Evolutionary conservation across 352 stramenopile species (phyloP).

Genomic region (Saprolegnia parasitica): DNA sequence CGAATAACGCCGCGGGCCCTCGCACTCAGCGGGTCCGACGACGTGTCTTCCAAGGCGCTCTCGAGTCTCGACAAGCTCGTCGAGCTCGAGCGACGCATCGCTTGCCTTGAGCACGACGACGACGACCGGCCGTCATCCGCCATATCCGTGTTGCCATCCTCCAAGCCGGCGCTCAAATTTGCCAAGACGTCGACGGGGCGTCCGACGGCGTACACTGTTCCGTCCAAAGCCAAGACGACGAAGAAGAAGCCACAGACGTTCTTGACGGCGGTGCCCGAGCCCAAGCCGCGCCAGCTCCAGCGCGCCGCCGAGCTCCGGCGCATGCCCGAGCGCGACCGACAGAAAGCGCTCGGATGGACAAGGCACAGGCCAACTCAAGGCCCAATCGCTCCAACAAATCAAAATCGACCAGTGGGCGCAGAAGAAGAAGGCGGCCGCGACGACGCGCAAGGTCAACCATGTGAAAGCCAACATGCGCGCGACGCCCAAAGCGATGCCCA

Average conservation of each 20-base stretch:
- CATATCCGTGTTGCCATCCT: not conserved
- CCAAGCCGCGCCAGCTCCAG: constrained; percentile 2
- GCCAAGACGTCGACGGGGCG: constrained; percentile 23
- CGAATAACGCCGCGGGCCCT: not conserved
- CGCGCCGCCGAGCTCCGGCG: constrained; percentile 20
- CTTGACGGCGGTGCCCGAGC: constrained; percentile 18
- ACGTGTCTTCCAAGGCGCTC: not conserved
- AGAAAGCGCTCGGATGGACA: constrained; percentile 22
- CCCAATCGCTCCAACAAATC: not conserved
- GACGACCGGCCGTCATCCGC: constrained; percentile 5
- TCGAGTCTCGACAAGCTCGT: constrained; percentile 28
- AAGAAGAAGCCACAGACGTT: constrained; percentile 18
- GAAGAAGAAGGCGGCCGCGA: constrained; percentile 25
- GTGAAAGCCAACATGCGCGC: constrained; percentile 19
- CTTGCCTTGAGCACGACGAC: constrained; percentile 25
- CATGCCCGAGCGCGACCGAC: constrained; percentile 25
- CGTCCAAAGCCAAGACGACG: not conserved
- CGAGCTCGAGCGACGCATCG: constrained; percentile 24
- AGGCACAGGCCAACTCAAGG: not conserved
- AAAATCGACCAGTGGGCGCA: constrained; percentile 27
- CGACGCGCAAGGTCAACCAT: constrained; percentile 21
- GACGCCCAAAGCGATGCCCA: not conserved
- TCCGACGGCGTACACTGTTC: constrained; percentile 9
- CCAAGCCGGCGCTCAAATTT: constrained; percentile 21
- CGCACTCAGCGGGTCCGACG: constrained; percentile 7